A percentile compares a stretch with the other conserved stretches of the same genome.
Evolutionary conservation across 2,329 filamentous ascomycete species (phyloP).

Genomic region (Diaporthe humulicola): DNA sequence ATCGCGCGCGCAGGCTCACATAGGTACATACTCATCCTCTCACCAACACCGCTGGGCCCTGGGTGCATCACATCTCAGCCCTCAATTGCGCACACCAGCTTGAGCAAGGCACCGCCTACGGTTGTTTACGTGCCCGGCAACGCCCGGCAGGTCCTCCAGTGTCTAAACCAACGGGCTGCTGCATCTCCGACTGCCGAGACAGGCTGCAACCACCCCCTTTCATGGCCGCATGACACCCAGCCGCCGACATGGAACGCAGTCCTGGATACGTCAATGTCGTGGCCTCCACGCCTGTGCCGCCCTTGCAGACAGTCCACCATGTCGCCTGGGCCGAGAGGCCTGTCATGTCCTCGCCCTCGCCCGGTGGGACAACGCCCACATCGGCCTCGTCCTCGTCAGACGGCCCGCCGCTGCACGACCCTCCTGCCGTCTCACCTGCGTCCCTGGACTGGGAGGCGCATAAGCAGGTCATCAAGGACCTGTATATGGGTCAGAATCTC

Average conservation of each 20-base stretch:
- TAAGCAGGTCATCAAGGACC: conserved; percentile 39
- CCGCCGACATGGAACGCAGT: conserved; percentile 10
- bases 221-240: conserved; percentile 22
- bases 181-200: neutral
- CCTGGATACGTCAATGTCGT: conserved; percentile 6
- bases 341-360: neutral
- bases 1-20: neutral
- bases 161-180: neutral
- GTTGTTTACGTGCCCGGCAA: neutral
- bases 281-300: conserved; percentile 2
- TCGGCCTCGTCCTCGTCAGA: conserved; percentile 19
- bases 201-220: conserved; percentile 1
- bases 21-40: neutral
- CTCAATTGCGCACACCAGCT: neutral
- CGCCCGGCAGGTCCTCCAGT: neutral
- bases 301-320: conserved; percentile 17
- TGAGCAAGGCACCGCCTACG: neutral
- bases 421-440: conserved; percentile 24
- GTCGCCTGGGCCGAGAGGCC: conserved; percentile 20
- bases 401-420: conserved; percentile 1
- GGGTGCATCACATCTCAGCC: neutral
- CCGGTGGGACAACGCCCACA: conserved; percentile 12
- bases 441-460: conserved; percentile 40
- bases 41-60: neutral
- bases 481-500: conserved; percentile 41